Evolutionary conservation across 371 early-diverging fungal species (phyloP).

Genomic region (Mortierella sp.): DNA sequence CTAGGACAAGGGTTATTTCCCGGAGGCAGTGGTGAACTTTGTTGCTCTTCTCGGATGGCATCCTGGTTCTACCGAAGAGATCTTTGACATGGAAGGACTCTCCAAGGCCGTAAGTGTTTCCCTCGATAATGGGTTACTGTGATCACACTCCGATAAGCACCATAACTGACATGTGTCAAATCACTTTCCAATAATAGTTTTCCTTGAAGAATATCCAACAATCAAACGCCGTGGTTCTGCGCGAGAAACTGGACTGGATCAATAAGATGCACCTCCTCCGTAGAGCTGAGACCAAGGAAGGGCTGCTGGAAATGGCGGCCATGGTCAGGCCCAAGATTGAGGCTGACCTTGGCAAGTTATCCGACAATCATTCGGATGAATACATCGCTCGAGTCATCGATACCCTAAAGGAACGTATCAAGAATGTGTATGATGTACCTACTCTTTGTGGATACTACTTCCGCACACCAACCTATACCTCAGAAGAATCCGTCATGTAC

Average conservation of each 20-base stretch:
- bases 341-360: constrained; percentile 17
- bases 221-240: constrained; percentile 80
- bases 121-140: too few relatives aligned
- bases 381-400: constrained; percentile 61
- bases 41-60: constrained; percentile 91
- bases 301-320: constrained; percentile 43
- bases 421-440: constrained; percentile 68
- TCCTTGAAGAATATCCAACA: constrained; percentile 76
- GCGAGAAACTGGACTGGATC: constrained; percentile 85
- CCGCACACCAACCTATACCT: constrained; percentile 62
- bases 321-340: constrained; percentile 45
- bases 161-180: too few relatives aligned
- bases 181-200: constrained; percentile 68
- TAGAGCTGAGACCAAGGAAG: constrained; percentile 63
- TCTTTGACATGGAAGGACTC: constrained; percentile 75
- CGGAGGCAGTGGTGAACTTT: constrained; percentile 90
- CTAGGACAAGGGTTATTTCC: constrained; percentile 84
- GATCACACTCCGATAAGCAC: too few relatives aligned
- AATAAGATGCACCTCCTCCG: constrained; percentile 82
- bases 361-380: constrained; percentile 21
- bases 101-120: constrained; percentile 71
- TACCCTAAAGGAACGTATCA: constrained; percentile 71
- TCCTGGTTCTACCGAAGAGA: constrained; percentile 68
- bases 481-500: constrained; percentile 60
- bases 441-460: constrained; percentile 70